Conservation (phyloP, 1,284 basidiomycete species). For the Earliella scabrosa region DNA sequence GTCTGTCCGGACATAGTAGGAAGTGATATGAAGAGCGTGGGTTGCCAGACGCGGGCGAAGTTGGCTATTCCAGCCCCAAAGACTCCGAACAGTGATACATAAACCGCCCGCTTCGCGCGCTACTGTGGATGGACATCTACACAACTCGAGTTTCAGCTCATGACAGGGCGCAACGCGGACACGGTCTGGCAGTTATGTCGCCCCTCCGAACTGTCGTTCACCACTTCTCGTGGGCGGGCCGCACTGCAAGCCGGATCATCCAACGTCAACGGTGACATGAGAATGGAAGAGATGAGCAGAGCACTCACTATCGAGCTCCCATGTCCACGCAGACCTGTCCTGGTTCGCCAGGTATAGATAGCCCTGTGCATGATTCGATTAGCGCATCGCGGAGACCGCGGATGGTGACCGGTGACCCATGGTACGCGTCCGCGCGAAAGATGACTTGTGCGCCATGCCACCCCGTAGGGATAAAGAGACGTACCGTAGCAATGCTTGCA, state of each 20-base stretch:
- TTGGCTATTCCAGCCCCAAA: too few relatives aligned
- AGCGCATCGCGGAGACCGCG: neutral
- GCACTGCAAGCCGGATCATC: constrained; percentile 34
- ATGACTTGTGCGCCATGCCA: too few relatives aligned
- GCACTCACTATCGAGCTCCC: constrained; percentile 49
- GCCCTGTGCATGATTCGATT: constrained; percentile 30
- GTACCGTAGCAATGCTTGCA: constrained; percentile 67
- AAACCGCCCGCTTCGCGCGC: too few relatives aligned
- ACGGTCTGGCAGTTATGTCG: too few relatives aligned
- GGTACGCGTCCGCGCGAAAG: too few relatives aligned
- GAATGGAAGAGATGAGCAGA: neutral
- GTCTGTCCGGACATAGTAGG: too few relatives aligned
- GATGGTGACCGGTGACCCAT: neutral
- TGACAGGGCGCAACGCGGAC: too few relatives aligned
- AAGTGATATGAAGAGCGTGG: too few relatives aligned
- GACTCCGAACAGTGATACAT: too few relatives aligned
- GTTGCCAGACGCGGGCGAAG: too few relatives aligned
- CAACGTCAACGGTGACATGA: neutral
- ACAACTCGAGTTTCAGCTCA: too few relatives aligned
- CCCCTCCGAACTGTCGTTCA: constrained; percentile 3
- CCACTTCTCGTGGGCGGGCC: constrained; percentile 36
- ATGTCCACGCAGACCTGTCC: constrained; percentile 52
- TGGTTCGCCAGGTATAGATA: constrained; percentile 49
- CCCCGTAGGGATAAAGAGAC: constrained; percentile 12
- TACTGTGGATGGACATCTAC: too few relatives aligned